Conservation (phyloP, 2,329 filamentous ascomycete genomes). For the Ophiostoma montium region DNA sequence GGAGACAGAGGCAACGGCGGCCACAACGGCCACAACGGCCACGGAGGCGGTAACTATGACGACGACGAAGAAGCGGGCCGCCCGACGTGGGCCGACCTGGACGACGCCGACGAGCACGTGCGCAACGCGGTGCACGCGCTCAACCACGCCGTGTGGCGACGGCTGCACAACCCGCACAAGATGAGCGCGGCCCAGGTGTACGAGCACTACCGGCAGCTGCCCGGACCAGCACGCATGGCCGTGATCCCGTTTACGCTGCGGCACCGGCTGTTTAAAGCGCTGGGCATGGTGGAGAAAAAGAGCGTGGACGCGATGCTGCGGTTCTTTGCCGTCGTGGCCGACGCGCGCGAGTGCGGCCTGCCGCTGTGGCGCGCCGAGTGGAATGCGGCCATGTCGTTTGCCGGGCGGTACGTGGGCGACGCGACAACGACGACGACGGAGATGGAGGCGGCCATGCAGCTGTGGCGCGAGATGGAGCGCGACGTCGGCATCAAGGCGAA, state of each 20-base stretch:
- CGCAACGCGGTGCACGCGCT: slow-evolving; percentile 25
- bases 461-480: slow-evolving; percentile 87
- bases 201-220: slow-evolving; percentile 33
- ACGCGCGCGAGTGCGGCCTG: slow-evolving; percentile 63
- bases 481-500: slow-evolving; percentile 50
- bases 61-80: slow-evolving; percentile 32
- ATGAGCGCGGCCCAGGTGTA: slow-evolving; percentile 31
- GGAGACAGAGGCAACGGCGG: too few species aligned
- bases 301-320: slow-evolving; percentile 54
- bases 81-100: slow-evolving; percentile 28
- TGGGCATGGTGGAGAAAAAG: slow-evolving; percentile 49
- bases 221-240: slow-evolving; percentile 34
- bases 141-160: slow-evolving; percentile 24
- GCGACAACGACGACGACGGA: slow-evolving; percentile 44
- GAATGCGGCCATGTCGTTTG: slow-evolving; percentile 72
- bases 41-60: slow-evolving; percentile 29
- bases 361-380: slow-evolving; percentile 56
- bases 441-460: slow-evolving; percentile 52
- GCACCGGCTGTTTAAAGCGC: slow-evolving; percentile 49
- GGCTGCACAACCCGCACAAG: slow-evolving; percentile 28
- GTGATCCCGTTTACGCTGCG: slow-evolving; percentile 37
- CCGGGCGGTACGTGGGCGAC: slow-evolving; percentile 52
- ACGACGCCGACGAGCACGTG: slow-evolving; percentile 22
- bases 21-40: too few species aligned
- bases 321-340: slow-evolving; percentile 71